Base-by-base conservation (phyloP, 495 filamentous ascomycete genomes). In the Daldinia decipiens region DNA sequence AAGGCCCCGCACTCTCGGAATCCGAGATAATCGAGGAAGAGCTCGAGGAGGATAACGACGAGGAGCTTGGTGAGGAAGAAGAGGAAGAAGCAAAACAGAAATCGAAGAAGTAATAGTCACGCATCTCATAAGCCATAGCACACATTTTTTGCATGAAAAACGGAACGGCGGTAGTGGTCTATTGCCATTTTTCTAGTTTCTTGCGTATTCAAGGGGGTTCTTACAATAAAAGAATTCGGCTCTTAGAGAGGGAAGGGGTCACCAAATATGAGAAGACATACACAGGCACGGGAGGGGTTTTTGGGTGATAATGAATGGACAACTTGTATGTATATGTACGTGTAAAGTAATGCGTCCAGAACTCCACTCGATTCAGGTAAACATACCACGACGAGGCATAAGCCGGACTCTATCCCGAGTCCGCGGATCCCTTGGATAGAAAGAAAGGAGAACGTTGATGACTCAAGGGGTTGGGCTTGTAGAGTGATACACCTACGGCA, bases 11-110 rank as follows among this genome's bases (percentile, higher is more conserved):
- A 65, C 79, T 84, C 24, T 82, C 72, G 0, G 82, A 84, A 68
- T 67, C 40, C 7, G 83, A 84, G 65, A 81, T 82, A 68, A 80
- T 84, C 40, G 78, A 81, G 74, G 77, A 82, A 62, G 82, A 83
- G 15, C 59, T 83, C 57, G 81, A 77, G 57, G 72, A 77, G 21
- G 69, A 67, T 12, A 75, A 74, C 9, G 78, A 79, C n/a, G 78
- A 81, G n/a, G 78, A 80, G 38, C 40, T 58, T 1, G 75, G 74
- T 13, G 77, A 67, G 27, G 63, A 71, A 19, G 52, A 73, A 24
- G 62, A 72, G n/a, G 62, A 72, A 21, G 62, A 54, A 5, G 63
- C 39, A 29, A 68, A 64, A 40, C 59, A 45, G 13, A 73, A 58
- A 50, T 59, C 65, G 29, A 26, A 69, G 31, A 61, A 52, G 61